A percentile compares a stretch with the other conserved stretches of the same genome.
These are phyloP conservation scores for Thelephora ganbajun DNA, from an alignment of 768 basidiomycete species.

Conservation along the genomic window DNA sequence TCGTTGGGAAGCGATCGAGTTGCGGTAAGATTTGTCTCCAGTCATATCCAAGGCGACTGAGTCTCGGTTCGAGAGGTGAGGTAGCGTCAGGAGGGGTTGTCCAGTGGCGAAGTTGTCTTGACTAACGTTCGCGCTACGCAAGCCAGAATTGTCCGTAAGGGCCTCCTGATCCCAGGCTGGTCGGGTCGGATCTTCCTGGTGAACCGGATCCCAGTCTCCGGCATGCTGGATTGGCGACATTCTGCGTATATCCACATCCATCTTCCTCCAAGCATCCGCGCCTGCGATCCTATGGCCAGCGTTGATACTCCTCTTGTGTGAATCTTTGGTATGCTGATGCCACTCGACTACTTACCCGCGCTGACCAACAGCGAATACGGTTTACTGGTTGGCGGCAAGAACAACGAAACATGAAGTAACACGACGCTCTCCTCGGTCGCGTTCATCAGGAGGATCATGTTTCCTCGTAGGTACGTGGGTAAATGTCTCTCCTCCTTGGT, in stretches of 20 bases:
- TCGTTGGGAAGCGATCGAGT: too few relatives aligned
- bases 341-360: slow-evolving; percentile 85
- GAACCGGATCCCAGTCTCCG: slow-evolving; percentile 66
- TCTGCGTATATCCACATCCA: slow-evolving; percentile 25
- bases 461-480: too few relatives aligned
- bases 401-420: slow-evolving; percentile 73
- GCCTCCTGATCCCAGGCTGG: slow-evolving; percentile 70
- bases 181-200: slow-evolving; percentile 48
- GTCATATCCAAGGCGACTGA: too few relatives aligned
- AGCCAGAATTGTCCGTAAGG: slow-evolving; percentile 24
- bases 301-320: slow-evolving; percentile 75
- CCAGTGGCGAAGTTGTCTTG: slow-evolving; percentile 21
- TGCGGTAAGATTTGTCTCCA: too few relatives aligned
- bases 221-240: slow-evolving; percentile 40
- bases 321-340: slow-evolving; percentile 92
- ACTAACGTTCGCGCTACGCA: slow-evolving; percentile 7
- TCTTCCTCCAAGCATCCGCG: slow-evolving; percentile 61
- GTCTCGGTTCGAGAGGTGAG: too few relatives aligned
- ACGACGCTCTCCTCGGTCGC: too few relatives aligned
- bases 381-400: slow-evolving; percentile 44
- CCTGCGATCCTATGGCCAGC: slow-evolving; percentile 58
- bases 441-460: too few relatives aligned
- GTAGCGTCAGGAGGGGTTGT: too few relatives aligned
- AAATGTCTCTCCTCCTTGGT: too few relatives aligned
- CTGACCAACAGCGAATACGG: slow-evolving; percentile 46